Conservation (phyloP, 305 asterid genomes). For the Fraxinus sp. region DNA sequence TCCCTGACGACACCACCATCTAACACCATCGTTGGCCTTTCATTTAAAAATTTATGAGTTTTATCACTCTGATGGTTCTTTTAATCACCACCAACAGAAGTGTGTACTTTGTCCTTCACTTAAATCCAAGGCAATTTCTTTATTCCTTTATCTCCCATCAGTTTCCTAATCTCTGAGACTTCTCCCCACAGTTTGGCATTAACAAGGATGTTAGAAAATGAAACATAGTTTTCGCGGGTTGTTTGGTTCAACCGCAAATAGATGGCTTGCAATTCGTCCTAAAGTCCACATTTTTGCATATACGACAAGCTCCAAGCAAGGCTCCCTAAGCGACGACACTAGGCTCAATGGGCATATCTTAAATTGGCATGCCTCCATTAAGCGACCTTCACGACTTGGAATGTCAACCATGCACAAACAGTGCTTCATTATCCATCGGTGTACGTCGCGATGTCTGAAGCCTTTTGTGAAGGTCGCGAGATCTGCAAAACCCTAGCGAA, state of each 20-base stretch:
- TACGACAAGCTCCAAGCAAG: slow-evolving; percentile 63
- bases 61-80: slow-evolving; percentile 34
- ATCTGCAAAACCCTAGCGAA: no score
- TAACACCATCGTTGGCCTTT: slow-evolving; percentile 49
- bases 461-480: no score
- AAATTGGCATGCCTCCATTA: slow-evolving; percentile 55
- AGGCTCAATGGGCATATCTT: slow-evolving; percentile 58
- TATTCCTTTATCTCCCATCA: slow-evolving; percentile 66
- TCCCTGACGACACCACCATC: slow-evolving; percentile 27
- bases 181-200: slow-evolving; percentile 58
- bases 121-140: slow-evolving; percentile 65
- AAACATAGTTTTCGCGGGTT: slow-evolving; percentile 61
- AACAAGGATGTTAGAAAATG: slow-evolving; percentile 60
- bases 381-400: slow-evolving; percentile 65
- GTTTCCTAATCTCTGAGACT: slow-evolving; percentile 55
- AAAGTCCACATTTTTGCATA: slow-evolving; percentile 51
- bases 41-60: slow-evolving; percentile 46
- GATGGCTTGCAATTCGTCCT: slow-evolving; percentile 46
- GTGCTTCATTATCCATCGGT: slow-evolving; percentile 36
- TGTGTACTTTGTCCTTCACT: slow-evolving; percentile 49
- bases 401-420: slow-evolving; percentile 67
- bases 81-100: slow-evolving; percentile 60
- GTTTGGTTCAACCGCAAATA: slow-evolving; percentile 60
- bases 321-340: slow-evolving; percentile 73
- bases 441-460: no score